Evolutionary conservation across 2,329 filamentous ascomycete species (phyloP), one percentile per base, ranked within the genome.

Genomic region (Trichoderma brevicompactum): DNA sequence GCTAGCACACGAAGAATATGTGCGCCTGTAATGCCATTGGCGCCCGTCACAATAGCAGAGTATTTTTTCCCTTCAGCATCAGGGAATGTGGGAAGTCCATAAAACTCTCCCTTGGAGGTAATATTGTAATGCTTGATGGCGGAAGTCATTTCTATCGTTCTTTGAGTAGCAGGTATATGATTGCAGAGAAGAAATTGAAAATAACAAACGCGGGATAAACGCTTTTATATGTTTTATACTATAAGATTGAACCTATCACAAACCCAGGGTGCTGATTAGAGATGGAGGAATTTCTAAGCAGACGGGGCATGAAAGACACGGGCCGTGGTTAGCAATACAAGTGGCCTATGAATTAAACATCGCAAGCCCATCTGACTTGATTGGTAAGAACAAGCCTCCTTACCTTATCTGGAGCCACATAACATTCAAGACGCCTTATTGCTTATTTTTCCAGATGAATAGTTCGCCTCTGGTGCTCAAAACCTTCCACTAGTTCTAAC

Each of bases 21-120:
- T 5, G 23, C 32, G 2, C 67, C 67, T 36, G 65, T 48, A 15
- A 68, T 60, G 13, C 67, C 67, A 43, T 65, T 68, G n/a, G 67
- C 67, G 1, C 67, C 67, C 1, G 66, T 68, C 6, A 68, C 50
- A 2, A 68, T 55, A 17, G 65, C 66, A 50, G 65, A 64, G 12
- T 66, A 61, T 7, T 53, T 53, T 40, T 61, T 46, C 8, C 56
- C 40, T 3, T 67, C 38, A 2, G 12, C 41, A 15, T 65, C 43
- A 13, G 52, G 41, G 10, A 65, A 65, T 9, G 46, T 59, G n/a
- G 62, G 62, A 2, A 65, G 44, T 15, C 62, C 62, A n/a, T 65
- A 46, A 13, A 44, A 64, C 7, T 55, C 52, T 0, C 44, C 61
- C 34, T 62, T 62, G 3, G 59, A 62, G 10, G 6, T 19, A 28